Percentiles rank a stretch among this genome's conserved stretches.
phyloP scores from a whole-genome alignment of 192 early-diverging fungal species.

The Coemansia sp. region DNA sequence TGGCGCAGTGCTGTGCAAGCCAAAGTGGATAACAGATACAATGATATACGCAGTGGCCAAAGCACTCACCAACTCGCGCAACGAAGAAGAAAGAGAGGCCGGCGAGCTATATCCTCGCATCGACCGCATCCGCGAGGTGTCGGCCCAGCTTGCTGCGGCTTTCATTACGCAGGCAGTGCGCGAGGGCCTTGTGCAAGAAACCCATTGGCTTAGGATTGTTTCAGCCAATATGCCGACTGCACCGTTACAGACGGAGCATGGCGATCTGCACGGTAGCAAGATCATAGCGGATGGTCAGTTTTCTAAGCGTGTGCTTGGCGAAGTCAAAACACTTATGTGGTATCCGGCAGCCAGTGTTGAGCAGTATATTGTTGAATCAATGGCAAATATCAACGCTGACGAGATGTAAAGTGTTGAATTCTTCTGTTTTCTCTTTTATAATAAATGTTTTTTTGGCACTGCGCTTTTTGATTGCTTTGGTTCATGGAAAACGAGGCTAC shows the following conservation, averaged over 20 bases:
- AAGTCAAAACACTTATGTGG: conserved; percentile 49
- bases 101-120: conserved; percentile 82
- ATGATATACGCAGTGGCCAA: conserved; percentile 77
- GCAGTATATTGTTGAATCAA: conserved; percentile 48
- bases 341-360: conserved; percentile 37
- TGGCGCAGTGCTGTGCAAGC: conserved; percentile 73
- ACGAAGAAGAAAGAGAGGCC: conserved; percentile 57
- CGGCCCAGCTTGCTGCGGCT: conserved; percentile 70
- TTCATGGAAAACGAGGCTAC: too few species aligned
- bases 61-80: conserved; percentile 72
- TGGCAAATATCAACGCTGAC: conserved; percentile 31
- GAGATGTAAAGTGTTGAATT: conserved; percentile 12
- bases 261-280: not conserved
- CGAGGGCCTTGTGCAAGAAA: conserved; percentile 46
- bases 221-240: conserved; percentile 14
- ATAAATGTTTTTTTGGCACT: not conserved
- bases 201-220: conserved; percentile 30
- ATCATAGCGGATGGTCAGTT: conserved; percentile 21
- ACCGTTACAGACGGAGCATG: not conserved
- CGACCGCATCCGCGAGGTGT: conserved; percentile 80
- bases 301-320: conserved; percentile 34
- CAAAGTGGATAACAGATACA: conserved; percentile 67
- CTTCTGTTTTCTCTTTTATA: not conserved
- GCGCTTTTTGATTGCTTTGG: too few species aligned
- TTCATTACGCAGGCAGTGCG: conserved; percentile 64